Evolutionary conservation across 2,329 filamentous ascomycete species (phyloP).

Genomic region (Dothideomycetidae sp.): DNA sequence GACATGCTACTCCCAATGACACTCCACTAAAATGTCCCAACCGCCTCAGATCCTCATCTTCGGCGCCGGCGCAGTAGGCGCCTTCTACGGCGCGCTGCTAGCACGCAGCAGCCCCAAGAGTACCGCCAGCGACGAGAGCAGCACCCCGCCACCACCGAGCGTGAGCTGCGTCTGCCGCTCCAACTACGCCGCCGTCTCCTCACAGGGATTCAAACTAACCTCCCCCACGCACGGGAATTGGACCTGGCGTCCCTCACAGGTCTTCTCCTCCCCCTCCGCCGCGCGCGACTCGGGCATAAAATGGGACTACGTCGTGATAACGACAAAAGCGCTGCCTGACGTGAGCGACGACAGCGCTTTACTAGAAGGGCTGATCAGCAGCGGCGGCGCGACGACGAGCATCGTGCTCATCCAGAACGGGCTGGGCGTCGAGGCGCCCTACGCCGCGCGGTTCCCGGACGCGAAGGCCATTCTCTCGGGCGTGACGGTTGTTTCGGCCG

Average conservation of each 20-base stretch:
- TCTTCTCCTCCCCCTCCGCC: constrained; percentile 48
- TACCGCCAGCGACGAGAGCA: too few species aligned
- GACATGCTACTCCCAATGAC: too few species aligned
- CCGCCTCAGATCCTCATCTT: constrained; percentile 50
- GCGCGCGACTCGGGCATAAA: constrained; percentile 32
- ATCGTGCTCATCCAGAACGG: constrained; percentile 60
- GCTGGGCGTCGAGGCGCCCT: constrained; percentile 54
- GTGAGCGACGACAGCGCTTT: constrained; percentile 47
- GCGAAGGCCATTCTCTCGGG: constrained; percentile 47
- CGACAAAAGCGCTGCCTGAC: constrained; percentile 57
- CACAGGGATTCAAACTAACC: constrained; percentile 47
- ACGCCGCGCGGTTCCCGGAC: constrained; percentile 44
- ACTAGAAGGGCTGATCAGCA: constrained; percentile 45
- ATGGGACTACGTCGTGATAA: constrained; percentile 56
- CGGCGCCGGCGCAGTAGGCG: constrained; percentile 57
- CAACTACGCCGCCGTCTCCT: constrained; percentile 51
- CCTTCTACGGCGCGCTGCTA: constrained; percentile 56
- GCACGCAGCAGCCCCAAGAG: constrained; percentile 26
- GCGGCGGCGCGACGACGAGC: constrained; percentile 33
- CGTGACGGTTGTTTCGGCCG: constrained; percentile 55
- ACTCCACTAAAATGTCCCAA: constrained; percentile 7
- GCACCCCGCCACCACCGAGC: constrained; percentile 31
- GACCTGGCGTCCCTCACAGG: constrained; percentile 45
- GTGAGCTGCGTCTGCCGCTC: constrained; percentile 61
- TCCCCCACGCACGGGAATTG: constrained; percentile 56